These are phyloP conservation scores for Tilletiaria anomala DNA, from an alignment of 1,284 basidiomycete species.

Conservation along the genomic window DNA sequence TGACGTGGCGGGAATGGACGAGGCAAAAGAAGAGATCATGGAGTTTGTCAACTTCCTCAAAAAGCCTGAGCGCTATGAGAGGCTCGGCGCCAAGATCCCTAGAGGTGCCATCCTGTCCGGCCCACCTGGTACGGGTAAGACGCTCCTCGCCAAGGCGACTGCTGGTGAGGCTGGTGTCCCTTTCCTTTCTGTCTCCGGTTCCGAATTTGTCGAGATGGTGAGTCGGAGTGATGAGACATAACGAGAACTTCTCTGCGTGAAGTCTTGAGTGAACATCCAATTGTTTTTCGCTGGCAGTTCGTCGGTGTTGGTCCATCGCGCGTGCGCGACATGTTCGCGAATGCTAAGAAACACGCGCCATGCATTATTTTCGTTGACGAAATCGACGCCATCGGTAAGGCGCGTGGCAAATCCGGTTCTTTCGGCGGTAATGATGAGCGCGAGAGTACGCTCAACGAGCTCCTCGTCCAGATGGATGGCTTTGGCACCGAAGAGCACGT, in stretches of 20 bases:
- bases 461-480: constrained; percentile 98
- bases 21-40: constrained; percentile 99
- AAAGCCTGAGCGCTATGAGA: constrained; percentile 85
- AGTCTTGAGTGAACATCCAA: background rate
- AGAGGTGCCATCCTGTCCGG: constrained; percentile 95
- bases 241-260: no score
- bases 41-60: constrained; percentile 99
- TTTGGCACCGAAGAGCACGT: constrained; percentile 92
- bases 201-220: constrained; percentile 94
- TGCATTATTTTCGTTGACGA: constrained; percentile 61
- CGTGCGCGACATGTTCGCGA: constrained; percentile 91
- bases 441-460: constrained; percentile 92
- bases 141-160: constrained; percentile 90
- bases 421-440: constrained; percentile 96
- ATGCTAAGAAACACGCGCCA: constrained; percentile 91
- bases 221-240: background rate
- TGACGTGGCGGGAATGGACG: constrained; percentile 98
- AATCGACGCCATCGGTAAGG: constrained; percentile 86
- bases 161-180: constrained; percentile 94
- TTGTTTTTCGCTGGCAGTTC: constrained; percentile 44
- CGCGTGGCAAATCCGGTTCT: constrained; percentile 70
- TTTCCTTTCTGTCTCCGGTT: constrained; percentile 94
- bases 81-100: constrained; percentile 93
- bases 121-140: constrained; percentile 97
- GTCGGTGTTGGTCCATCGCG: constrained; percentile 96